These are phyloP conservation scores for Monosporascus ibericus DNA, from an alignment of 2,329 filamentous ascomycete genomes.

Conservation along the genomic window DNA sequence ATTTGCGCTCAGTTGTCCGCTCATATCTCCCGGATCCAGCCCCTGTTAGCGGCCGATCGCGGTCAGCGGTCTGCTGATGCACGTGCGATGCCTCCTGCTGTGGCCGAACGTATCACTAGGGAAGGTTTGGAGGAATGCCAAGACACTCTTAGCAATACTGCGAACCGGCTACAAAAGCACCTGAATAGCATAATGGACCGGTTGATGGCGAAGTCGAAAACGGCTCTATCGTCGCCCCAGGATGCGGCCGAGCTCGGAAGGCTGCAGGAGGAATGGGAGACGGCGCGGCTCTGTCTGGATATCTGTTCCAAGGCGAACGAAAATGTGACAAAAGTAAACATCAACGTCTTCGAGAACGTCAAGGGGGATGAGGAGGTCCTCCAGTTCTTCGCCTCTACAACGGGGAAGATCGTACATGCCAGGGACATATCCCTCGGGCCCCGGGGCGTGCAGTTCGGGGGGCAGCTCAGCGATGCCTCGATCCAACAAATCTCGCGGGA, in stretches of 20 bases:
- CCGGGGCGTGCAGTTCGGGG: too few relatives aligned
- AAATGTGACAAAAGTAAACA: neutral
- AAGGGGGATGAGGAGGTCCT: neutral
- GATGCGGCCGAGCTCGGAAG: constrained; percentile 25
- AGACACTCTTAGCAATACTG: constrained; percentile 24
- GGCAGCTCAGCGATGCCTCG: too few relatives aligned
- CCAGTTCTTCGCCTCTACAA: too few relatives aligned
- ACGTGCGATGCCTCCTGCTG: too few relatives aligned
- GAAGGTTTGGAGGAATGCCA: constrained; percentile 30
- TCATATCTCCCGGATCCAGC: constrained; percentile 23
- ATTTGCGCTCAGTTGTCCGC: constrained; percentile 27
- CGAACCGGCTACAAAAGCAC: neutral
- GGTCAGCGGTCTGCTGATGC: too few relatives aligned
- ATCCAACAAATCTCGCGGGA: too few relatives aligned
- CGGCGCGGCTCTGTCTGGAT: constrained; percentile 3
- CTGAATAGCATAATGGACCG: constrained; percentile 6
- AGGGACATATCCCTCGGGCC: too few relatives aligned
- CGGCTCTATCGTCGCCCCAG: constrained; percentile 18
- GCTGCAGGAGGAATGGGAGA: constrained; percentile 30
- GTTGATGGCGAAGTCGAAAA: constrained; percentile 25
- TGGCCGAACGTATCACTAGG: constrained; percentile 24
- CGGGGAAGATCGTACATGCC: too few relatives aligned
- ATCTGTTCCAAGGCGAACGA: neutral
- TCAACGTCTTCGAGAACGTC: neutral
- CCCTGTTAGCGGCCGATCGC: constrained; percentile 3